Conservation (phyloP, 2,329 filamentous ascomycete species). For the Stachybotrys chartarum region DNA sequence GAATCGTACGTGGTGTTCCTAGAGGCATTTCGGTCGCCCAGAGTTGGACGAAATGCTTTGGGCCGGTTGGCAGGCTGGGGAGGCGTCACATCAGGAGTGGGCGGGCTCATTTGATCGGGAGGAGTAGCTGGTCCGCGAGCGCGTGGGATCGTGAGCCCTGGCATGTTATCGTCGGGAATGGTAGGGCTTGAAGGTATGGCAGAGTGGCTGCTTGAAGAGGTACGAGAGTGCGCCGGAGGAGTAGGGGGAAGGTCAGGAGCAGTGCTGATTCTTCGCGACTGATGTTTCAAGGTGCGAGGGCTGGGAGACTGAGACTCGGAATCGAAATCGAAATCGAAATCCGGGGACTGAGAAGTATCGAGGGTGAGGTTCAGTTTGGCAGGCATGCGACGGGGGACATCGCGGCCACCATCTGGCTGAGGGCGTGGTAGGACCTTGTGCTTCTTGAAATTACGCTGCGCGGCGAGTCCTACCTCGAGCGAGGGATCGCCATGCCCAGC, state of each 20-base stretch:
- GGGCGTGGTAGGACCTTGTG: slow-evolving; percentile 37
- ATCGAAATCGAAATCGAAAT: slow-evolving; percentile 3
- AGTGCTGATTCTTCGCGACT: slow-evolving; percentile 31
- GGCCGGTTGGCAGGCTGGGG: slow-evolving; percentile 44
- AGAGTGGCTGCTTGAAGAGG: slow-evolving; percentile 45
- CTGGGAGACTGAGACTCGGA: slow-evolving; percentile 26
- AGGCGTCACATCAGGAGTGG: slow-evolving; percentile 70
- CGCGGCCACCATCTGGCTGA: slow-evolving; percentile 14
- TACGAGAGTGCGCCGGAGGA: slow-evolving; percentile 53
- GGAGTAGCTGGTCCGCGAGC: slow-evolving; percentile 48
- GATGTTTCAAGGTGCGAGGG: slow-evolving; percentile 32
- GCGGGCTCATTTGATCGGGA: slow-evolving; percentile 58
- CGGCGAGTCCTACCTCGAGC: slow-evolving; percentile 16
- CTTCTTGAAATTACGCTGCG: slow-evolving; percentile 35
- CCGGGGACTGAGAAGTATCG: slow-evolving; percentile 16
- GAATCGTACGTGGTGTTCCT: slow-evolving; percentile 52
- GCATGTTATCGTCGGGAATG: slow-evolving; percentile 27
- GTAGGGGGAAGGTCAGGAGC: slow-evolving; percentile 53
- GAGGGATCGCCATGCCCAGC: slow-evolving; percentile 19
- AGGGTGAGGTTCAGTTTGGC: slow-evolving; percentile 15
- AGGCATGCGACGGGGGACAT: slow-evolving; percentile 15
- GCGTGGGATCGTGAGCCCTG: slow-evolving; percentile 29
- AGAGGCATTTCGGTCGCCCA: slow-evolving; percentile 41
- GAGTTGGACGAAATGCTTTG: slow-evolving; percentile 36
- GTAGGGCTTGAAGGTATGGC: slow-evolving; percentile 34